Base-by-base conservation (phyloP, 306 rosid genomes). In the Alnus glutinosa region DNA sequence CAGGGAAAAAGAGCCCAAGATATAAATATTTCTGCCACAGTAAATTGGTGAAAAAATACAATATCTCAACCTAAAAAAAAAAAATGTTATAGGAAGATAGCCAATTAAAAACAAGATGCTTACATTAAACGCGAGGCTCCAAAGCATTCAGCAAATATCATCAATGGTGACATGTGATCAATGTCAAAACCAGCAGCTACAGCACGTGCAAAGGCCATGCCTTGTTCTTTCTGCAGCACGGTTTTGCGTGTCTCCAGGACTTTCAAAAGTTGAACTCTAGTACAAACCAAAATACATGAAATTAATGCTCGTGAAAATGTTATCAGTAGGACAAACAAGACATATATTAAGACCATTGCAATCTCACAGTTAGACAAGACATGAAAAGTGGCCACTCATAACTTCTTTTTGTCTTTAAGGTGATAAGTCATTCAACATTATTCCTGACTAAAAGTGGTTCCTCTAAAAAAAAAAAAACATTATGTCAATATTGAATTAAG, bases 121-220 rank as follows among this genome's bases (percentile, higher is more conserved):
- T 87, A 91, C 99, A 79, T 90, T 84, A 96, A 82, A 42, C 99
- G 98, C 55, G 88, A 90, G 77, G 97, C 99, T 82, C 99, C 98
- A 87, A 91, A 96, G 89, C 93, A 86, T 83, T 93, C 96, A 16
- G 91, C 87, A 88, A 93, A 96, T 76, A 93, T 88, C 82, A 96
- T 76, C 91, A 96, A 87, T 37, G 93, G 82, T 64, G 93, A 83
- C 78, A 93, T 82, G 81, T 81, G 57, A 71, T 93, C 97, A 78
- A 86, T 79, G 79, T 96, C 94, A 88, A 96, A 96, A 79, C 99
- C 99, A 79, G 99, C 99, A 39, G 99, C 98, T 70, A 90, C 98
- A 82, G 99, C 99, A 36, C 98, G 96, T 46, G 99, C 99, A 87
- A 96, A 96, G 80, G 98, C 98, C 99, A 96, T 96, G 75, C 98